Base-by-base conservation (phyloP, 129 eudicot species). In the Kitagawia praeruptora region DNA sequence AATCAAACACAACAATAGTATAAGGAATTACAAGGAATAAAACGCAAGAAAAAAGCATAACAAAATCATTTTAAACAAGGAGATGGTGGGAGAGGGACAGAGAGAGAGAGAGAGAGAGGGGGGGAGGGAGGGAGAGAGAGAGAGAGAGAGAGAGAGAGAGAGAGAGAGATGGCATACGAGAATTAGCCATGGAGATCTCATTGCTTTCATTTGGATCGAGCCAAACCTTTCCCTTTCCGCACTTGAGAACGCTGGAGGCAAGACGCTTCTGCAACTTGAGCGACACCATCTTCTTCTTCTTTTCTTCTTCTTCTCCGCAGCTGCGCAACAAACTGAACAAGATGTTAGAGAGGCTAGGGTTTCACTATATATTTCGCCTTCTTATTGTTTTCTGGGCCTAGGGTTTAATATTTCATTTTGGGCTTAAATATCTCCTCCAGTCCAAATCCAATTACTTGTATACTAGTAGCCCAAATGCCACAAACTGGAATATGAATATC, bases 131-230 rank as follows among this genome's bases (percentile, higher is more conserved):
- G 6, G 63, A 21, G 63, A 19, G 63, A 53, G 63, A 21, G 63
- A 80, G 49, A 72, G 80, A 63, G 66, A 54, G 80, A 5, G 13
- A 70, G 28, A 23, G 23, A 58, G 44, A 38, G n/a, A 31, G 19
- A 12, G 46, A 75, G n/a, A 74, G 47, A 61, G 38, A 31, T 69
- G 28, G 69, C 92, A 31, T 82, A 86, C 89, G 89, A 80, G 92
- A 88, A 66, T 88, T 88, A 77, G 92, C 92, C 92, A 86, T 86
- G 82, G 92, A 88, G 85, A 88, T 88, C 58, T 88, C 92, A 77
- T 63, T 88, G 83, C 81, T 76, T 80, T 88, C 92, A 82, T 88
- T 88, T 40, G 92, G 92, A 75, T 88, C 92, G 49, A 88, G 92
- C 92, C 92, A 86, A 76, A 86, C 89, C 78, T 88, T 88, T 19